Base-by-base conservation (phyloP, 768 basidiomycete genomes). In the Myochromella boudieri region DNA sequence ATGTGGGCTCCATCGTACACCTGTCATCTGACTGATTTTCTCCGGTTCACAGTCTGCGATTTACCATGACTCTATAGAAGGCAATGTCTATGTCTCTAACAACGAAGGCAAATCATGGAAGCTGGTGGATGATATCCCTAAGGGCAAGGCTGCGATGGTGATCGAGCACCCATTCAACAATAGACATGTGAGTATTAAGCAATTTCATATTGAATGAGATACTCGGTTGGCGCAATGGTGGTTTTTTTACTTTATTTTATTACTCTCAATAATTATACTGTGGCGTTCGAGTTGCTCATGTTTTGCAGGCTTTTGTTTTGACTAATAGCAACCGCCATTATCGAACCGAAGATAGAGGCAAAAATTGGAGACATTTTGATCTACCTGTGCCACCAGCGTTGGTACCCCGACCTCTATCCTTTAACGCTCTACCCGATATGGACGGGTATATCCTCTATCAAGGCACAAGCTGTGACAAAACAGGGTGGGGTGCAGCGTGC, bases 131-230 rank as follows among this genome's bases (percentile, higher is more conserved):
- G 78, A 65, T 27, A 75, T 88, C 44, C 80, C 75, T 0, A 48
- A 56, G 44, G 87, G 85, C 14, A 69, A 76, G 37, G 82, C 87
- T 0, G 55, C 71, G 2, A 82, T 87, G 75, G 82, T 97, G 27
- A 70, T 98, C 41, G 81, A 86, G 52, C 97, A 98, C 61, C 95
- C 97, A 1, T 84, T 84, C 58, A 79, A 95, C 62, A 90, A 82
- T 52, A 72, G 77, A 48, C 82, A 82, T 63, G 91, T 90, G 59
- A 62, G 75, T 63, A 17, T 37, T 20, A 28, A 52, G 39, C 18
- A 6, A 7, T n/a, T 7, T n/a, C n/a, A n/a, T 34, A 14, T 34
- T 6, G 33, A 34, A 34, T 34, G 6, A 6, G 29, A 6, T n/a
- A 34, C 14, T 14, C 14, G n/a, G n/a, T n/a, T n/a, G n/a, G n/a